A percentile compares a stretch with the other conserved stretches of the same genome.
These are phyloP conservation scores for Hyphodiscus sp. DNA, from an alignment of 2,329 filamentous ascomycete species.

Conservation along the genomic window DNA sequence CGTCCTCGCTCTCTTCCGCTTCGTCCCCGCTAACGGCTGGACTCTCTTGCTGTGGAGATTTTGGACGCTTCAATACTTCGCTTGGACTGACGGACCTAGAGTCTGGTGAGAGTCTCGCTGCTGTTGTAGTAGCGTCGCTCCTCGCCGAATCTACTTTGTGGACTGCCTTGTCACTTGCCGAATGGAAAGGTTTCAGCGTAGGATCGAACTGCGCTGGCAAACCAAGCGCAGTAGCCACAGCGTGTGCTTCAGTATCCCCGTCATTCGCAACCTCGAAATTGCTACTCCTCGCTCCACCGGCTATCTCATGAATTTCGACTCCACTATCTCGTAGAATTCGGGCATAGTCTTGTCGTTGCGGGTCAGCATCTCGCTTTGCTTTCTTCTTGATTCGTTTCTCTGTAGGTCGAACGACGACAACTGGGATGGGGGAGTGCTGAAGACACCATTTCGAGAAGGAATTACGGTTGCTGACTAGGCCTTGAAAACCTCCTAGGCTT, in stretches of 20 bases:
- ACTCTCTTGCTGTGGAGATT: slow-evolving; percentile 23
- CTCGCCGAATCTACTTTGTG: slow-evolving; percentile 23
- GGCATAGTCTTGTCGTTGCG: slow-evolving; percentile 55
- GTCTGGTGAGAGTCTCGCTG: slow-evolving; percentile 27
- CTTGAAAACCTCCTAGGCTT: slow-evolving; percentile 63
- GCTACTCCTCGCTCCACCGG: slow-evolving; percentile 15
- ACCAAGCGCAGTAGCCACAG: slow-evolving; percentile 56
- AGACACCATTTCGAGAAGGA: slow-evolving; percentile 70
- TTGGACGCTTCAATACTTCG: slow-evolving; percentile 39
- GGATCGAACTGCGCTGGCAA: slow-evolving; percentile 58
- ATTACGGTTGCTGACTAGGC: slow-evolving; percentile 52
- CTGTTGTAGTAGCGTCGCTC: slow-evolving; percentile 18
- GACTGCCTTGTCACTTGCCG: slow-evolving; percentile 16
- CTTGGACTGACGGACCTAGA: slow-evolving; percentile 28
- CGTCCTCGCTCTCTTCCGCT: slow-evolving; percentile 28
- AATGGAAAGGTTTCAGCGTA: slow-evolving; percentile 51
- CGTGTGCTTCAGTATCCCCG: slow-evolving; percentile 57
- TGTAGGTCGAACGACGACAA: slow-evolving; percentile 65
- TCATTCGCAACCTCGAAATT: slow-evolving; percentile 24
- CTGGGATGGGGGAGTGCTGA: slow-evolving; percentile 67
- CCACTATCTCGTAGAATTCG: slow-evolving; percentile 57
- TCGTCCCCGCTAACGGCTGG: slow-evolving; percentile 30
- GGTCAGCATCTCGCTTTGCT: slow-evolving; percentile 59
- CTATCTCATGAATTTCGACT: slow-evolving; percentile 28
- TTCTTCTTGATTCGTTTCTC: slow-evolving; percentile 68